phyloP scores from a whole-genome alignment of 257 asterid species.

The Henckelia pumila region DNA sequence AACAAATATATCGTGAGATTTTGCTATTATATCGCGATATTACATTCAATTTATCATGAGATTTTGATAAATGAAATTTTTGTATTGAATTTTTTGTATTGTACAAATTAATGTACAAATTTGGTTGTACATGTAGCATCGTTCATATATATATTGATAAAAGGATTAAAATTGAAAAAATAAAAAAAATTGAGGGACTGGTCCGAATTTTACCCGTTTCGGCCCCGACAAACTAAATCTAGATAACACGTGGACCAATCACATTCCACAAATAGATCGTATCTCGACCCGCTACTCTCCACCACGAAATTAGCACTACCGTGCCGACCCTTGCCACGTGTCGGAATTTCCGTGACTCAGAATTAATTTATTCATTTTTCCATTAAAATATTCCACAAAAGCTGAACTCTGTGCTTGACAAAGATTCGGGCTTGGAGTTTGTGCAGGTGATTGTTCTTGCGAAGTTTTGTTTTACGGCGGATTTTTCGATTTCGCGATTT shows the following conservation, averaged over 20 bases:
- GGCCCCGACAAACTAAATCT: background rate
- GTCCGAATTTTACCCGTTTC: no score
- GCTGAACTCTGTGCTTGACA: conserved; percentile 24
- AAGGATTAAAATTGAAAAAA: no score
- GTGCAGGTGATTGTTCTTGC: background rate
- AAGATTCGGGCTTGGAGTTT: background rate
- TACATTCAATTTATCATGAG: no score
- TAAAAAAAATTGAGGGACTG: no score
- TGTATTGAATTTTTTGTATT: no score
- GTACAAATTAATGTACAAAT: no score
- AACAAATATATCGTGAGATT: no score
- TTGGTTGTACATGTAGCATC: no score
- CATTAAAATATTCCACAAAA: conserved; percentile 28
- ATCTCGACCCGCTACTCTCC: conserved; percentile 52
- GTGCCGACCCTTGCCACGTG: conserved; percentile 65
- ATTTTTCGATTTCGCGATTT: conserved; percentile 17
- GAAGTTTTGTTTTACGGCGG: conserved; percentile 20
- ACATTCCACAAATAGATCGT: conserved; percentile 60
- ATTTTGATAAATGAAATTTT: no score
- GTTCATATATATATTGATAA: no score
- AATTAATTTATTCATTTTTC: conserved; percentile 18
- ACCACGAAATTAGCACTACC: conserved; percentile 75
- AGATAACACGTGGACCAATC: conserved; percentile 49
- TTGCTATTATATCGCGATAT: no score
- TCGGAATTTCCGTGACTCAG: conserved; percentile 34